Base-by-base conservation (phyloP, 257 asterid genomes). In the Prunella vulgaris region DNA sequence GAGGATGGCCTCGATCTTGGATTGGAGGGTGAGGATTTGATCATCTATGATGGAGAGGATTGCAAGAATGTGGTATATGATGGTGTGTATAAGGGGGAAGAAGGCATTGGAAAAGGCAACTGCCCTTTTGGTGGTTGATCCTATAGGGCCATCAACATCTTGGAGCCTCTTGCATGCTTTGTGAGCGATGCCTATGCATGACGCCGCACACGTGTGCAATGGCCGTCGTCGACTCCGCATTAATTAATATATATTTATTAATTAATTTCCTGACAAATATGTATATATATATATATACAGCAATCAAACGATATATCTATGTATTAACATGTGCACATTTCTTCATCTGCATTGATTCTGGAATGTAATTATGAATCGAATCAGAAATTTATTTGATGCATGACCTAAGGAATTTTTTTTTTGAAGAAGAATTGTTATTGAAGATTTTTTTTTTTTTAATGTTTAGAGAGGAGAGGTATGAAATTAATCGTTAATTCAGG, bases 141-240 rank as follows among this genome's bases (percentile, higher is more conserved):
- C 87, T 0, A 87, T 13, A 0, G 88, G 83, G 9, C 83, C 86
- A 21, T 77, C 79, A 5, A 73, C 62, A 10, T 70, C 76, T 37
- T 74, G 85, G 24, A 71, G 57, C 68, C 75, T 85, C 37, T 69
- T 72, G 76, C 71, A 75, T 10, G 82, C 75, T 30, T 28, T 82
- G 20, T 81, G 80, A 7, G 78, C 75, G 5, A 81, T 57, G 66
- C 78, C 79, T 53, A 85, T 4, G 10, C 82, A 42, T 28, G 92
- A 74, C 1, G 84, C 74, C 73, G 83, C 90, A 33, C 85, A 82
- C 0, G 89, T 87, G 63, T 83, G 86, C 13, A 89, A 66, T 2
- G 87, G 96, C 17, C 86, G 90, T 0, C 83, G 81, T 35, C n/a
- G n/a, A n/a, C 95, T 82, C 21, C 75, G 21, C 56, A 57, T 77